phyloP scores from a whole-genome alignment of 1,139 yeast genomes.

The Diutina rugosa region DNA sequence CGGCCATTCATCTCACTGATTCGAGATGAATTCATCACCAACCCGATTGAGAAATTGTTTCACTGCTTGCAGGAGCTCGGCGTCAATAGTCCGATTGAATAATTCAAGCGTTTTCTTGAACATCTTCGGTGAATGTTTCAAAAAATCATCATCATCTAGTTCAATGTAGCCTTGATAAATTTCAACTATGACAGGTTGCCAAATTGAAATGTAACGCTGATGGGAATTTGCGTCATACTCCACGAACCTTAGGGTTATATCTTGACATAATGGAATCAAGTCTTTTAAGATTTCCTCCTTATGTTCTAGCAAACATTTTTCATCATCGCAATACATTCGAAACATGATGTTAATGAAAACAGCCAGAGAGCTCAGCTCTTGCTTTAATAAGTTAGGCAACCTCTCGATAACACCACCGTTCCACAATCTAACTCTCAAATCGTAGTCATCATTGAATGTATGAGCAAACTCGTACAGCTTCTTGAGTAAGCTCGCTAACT shows the following conservation, averaged over 20 bases:
- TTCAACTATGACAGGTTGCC: conserved; percentile 89
- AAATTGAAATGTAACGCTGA: conserved; percentile 67
- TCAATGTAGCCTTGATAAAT: conserved; percentile 72
- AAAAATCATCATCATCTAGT: conserved; percentile 67
- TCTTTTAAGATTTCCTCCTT: conserved; percentile 34
- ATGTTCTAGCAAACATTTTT: conserved; percentile 22
- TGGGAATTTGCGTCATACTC: conserved; percentile 64
- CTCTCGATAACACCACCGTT: conserved; percentile 88
- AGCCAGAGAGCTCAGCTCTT: conserved; percentile 84
- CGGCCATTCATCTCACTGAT: neutral
- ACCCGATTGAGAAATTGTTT: conserved; percentile 55
- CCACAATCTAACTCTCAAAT: conserved; percentile 74
- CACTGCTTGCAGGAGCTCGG: conserved; percentile 58
- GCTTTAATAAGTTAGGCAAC: conserved; percentile 81
- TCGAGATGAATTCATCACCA: conserved; percentile 21
- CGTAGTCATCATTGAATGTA: conserved; percentile 79
- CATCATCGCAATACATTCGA: conserved; percentile 64
- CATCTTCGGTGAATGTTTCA: conserved; percentile 46
- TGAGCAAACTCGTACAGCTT: conserved; percentile 73
- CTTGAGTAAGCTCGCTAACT: conserved; percentile 46
- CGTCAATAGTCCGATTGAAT: conserved; percentile 54
- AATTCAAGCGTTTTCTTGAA: conserved; percentile 57
- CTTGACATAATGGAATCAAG: conserved; percentile 60
- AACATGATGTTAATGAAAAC: conserved; percentile 75
- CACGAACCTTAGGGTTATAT: conserved; percentile 57